Evolutionary conservation across 257 asterid genomes (phyloP), one percentile per base, ranked within the genome.

Genomic region (Rubia yunnanensis): DNA sequence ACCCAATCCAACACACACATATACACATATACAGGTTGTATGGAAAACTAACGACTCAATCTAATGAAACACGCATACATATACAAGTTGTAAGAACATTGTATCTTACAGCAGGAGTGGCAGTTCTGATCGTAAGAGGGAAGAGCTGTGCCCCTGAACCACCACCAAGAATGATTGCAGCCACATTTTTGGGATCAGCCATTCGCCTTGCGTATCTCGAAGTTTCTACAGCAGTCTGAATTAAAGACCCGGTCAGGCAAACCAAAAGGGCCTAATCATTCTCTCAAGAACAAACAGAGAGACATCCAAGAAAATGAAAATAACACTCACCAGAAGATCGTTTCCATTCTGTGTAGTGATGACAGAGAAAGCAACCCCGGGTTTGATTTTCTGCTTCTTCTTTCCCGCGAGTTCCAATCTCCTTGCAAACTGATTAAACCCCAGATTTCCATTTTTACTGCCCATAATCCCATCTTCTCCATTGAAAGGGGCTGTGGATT

Each of bases 101-200:
- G 24, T 11, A 41, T 70, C 94, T 86, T 84, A 94, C 99, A 71
- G 99, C 99, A 67, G 98, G 99, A 34, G 95, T 90, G 49, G 99
- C 98, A 60, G 92, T 61, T 85, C 88, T 84, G 68, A 84, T 83
- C 8, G 99, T 94, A 55, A 94, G 96, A 3, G 99, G 99, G 76
- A 94, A 90, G 7, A 94, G 86, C n/a, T 88, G 91, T 1, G 82
- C 49, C 31, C 99, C 98, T 0, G 95, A 78, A 4, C 99, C 99
- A 56, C 99, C 99, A 74, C 99, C 99, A 31, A 94, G 86, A 52
- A 94, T 90, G 68, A 94, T 86, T 15, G 97, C 94, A 50, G 95
- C 98, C 77, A 94, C 98, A 74, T 88, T 88, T 53, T 90, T 88
- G 0, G 98, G 97, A 53, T 86, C 72, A 3, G 82, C 98, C 81